Percentiles rank a stretch among this genome's conserved stretches.
Conservation (phyloP, 2,329 filamentous ascomycete genomes). For the Fusarium fujikuroi region DNA sequence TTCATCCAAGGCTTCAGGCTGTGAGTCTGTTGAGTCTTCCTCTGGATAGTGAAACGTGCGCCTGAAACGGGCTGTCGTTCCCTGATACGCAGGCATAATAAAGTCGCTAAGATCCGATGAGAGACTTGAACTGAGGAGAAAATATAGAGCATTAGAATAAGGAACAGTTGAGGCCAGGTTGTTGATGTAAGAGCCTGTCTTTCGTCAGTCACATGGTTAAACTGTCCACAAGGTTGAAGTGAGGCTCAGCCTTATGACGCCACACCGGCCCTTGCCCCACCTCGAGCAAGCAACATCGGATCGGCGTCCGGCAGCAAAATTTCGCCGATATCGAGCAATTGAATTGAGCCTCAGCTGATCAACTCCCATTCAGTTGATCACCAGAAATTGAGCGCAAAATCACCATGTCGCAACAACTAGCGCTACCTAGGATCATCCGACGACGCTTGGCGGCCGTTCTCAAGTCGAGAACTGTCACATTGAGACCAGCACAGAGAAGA, state of each 20-base stretch:
- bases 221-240: constrained; percentile 14
- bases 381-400: not conserved
- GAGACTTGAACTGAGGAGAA: not conserved
- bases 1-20: constrained; percentile 76
- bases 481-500: constrained; percentile 53
- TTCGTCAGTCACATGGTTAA: constrained; percentile 42
- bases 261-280: constrained; percentile 34
- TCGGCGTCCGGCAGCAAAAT: constrained; percentile 42
- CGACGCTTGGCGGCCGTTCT: constrained; percentile 42
- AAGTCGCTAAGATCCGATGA: not conserved
- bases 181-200: constrained; percentile 13
- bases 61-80: constrained; percentile 70
- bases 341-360: constrained; percentile 40
- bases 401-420: constrained; percentile 39
- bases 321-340: constrained; percentile 37
- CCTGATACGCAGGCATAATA: constrained; percentile 41
- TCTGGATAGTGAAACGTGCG: constrained; percentile 83
- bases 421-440: constrained; percentile 43
- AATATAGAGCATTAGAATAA: not conserved
- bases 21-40: constrained; percentile 58
- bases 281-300: not conserved
- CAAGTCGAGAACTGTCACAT: constrained; percentile 27
- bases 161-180: not conserved
- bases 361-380: not conserved
- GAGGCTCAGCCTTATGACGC: constrained; percentile 46